Percentiles rank a stretch among this genome's conserved stretches.
These are phyloP conservation scores for Colletotrichum godetiae DNA, from an alignment of 2,329 filamentous ascomycete species.

Conservation along the genomic window DNA sequence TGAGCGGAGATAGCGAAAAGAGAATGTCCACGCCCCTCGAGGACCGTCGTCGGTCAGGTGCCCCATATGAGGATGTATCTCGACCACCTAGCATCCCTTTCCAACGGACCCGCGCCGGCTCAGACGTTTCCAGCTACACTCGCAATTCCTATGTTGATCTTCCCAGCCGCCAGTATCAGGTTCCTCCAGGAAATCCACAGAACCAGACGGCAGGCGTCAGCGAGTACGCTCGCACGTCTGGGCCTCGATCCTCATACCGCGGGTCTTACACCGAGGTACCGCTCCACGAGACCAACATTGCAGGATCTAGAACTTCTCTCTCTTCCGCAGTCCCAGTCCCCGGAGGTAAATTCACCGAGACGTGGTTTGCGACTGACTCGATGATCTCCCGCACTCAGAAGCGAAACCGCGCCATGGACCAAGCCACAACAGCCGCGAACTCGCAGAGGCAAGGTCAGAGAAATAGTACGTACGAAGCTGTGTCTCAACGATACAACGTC, in stretches of 20 bases:
- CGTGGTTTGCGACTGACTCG: constrained; percentile 66
- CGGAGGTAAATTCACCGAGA: constrained; percentile 61
- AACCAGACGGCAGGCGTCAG: constrained; percentile 56
- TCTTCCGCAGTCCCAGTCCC: constrained; percentile 27
- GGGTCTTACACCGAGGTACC: constrained; percentile 64
- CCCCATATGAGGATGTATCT: constrained; percentile 56
- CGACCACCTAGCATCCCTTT: constrained; percentile 76
- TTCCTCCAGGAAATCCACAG: constrained; percentile 54
- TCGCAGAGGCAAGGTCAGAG: constrained; percentile 45
- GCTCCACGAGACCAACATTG: constrained; percentile 48
- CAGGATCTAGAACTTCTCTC: constrained; percentile 20
- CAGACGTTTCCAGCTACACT: constrained; percentile 66
- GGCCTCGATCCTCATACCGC: constrained; percentile 47
- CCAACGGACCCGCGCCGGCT: constrained; percentile 78
- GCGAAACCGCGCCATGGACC: constrained; percentile 56
- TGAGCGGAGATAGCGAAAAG: constrained; percentile 65
- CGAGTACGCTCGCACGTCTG: constrained; percentile 61
- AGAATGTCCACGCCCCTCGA: constrained; percentile 63
- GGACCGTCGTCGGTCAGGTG: constrained; percentile 54
- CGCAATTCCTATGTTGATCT: constrained; percentile 66
- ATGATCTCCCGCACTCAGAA: constrained; percentile 66
- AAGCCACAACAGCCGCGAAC: constrained; percentile 43
- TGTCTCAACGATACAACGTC: constrained; percentile 57
- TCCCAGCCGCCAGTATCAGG: constrained; percentile 67
- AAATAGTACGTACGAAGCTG: constrained; percentile 54